A percentile compares a stretch with the other conserved stretches of the same genome.
These are phyloP conservation scores for Quillaja saponaria DNA, from an alignment of 306 rosid genomes.

Conservation along the genomic window DNA sequence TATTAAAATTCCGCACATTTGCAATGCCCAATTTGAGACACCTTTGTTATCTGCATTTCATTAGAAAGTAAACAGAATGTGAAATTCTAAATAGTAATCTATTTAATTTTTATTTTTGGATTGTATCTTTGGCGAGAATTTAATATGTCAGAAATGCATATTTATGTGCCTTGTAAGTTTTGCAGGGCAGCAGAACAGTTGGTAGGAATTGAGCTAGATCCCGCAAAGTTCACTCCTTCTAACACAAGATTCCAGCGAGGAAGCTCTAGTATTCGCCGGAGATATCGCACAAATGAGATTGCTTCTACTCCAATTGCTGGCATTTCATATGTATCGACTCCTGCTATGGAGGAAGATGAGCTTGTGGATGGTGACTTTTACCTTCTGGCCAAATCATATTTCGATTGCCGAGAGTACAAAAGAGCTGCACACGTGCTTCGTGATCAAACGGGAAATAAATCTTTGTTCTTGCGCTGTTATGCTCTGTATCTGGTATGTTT, in stretches of 20 bases:
- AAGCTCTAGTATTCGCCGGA: conserved; percentile 89
- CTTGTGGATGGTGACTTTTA: conserved; percentile 73
- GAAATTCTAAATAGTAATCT: background rate
- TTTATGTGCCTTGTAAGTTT: conserved; percentile 7
- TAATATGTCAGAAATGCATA: conserved; percentile 2
- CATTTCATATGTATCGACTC: conserved; percentile 79
- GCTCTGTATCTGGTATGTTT: conserved; percentile 76
- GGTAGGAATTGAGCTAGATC: conserved; percentile 87
- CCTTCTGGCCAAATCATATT: conserved; percentile 84
- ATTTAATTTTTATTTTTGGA: background rate
- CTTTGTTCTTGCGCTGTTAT: conserved; percentile 75
- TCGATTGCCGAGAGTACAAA: conserved; percentile 84
- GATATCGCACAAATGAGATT: conserved; percentile 65
- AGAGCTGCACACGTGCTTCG: conserved; percentile 91
- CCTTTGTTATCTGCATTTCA: background rate
- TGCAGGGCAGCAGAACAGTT: conserved; percentile 93
- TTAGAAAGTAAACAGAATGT: background rate
- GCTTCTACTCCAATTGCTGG: conserved; percentile 65
- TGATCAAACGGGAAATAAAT: conserved; percentile 72
- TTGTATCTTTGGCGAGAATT: background rate
- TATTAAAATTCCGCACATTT: no score
- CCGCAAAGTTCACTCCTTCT: conserved; percentile 84
- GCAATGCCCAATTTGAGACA: background rate
- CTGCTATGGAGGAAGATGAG: conserved; percentile 93
- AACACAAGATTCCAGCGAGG: conserved; percentile 95